Evolutionary conservation across 2,329 filamentous ascomycete genomes (phyloP).

Genomic region (Thelonectria blattea): DNA sequence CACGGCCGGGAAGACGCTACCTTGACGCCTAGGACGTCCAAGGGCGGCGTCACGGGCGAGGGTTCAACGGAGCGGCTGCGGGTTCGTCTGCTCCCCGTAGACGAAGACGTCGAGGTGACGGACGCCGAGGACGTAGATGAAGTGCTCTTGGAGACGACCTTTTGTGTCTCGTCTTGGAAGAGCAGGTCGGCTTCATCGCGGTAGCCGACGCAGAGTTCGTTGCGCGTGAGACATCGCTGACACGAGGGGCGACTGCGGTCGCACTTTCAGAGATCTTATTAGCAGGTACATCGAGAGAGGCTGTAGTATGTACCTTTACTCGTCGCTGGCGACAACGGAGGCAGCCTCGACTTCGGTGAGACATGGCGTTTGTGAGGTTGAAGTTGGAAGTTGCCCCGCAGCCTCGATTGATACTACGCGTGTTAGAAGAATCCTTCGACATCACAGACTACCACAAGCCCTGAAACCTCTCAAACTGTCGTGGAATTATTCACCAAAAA

Average conservation of each 20-base stretch:
- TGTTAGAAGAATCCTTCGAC: neutral
- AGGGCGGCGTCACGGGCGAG: neutral
- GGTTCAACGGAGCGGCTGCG: slow-evolving; percentile 27
- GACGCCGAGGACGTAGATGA: slow-evolving; percentile 11
- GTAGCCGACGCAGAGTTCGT: slow-evolving; percentile 47
- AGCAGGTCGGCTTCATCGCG: slow-evolving; percentile 46
- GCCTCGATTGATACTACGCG: no score
- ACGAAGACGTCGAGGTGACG: slow-evolving; percentile 9
- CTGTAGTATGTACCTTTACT: slow-evolving; percentile 33
- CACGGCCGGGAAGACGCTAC: slow-evolving; percentile 28
- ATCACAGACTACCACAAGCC: no score
- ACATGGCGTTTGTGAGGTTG: slow-evolving; percentile 25
- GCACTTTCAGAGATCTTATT: slow-evolving; percentile 28
- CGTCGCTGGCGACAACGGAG: slow-evolving; percentile 41
- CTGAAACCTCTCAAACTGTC: neutral
- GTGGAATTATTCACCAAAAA: neutral
- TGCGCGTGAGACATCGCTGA: slow-evolving; percentile 45
- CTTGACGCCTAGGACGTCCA: neutral
- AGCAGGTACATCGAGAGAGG: no score
- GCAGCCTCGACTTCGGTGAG: slow-evolving; percentile 42
- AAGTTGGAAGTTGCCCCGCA: slow-evolving; percentile 21
- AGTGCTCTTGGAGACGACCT: slow-evolving; percentile 33
- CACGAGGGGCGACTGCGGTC: slow-evolving; percentile 45
- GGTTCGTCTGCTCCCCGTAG: slow-evolving; percentile 10
- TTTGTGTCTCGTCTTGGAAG: slow-evolving; percentile 46